Base-by-base conservation (phyloP, 345 rosid species). In the Citropsis articulata region DNA sequence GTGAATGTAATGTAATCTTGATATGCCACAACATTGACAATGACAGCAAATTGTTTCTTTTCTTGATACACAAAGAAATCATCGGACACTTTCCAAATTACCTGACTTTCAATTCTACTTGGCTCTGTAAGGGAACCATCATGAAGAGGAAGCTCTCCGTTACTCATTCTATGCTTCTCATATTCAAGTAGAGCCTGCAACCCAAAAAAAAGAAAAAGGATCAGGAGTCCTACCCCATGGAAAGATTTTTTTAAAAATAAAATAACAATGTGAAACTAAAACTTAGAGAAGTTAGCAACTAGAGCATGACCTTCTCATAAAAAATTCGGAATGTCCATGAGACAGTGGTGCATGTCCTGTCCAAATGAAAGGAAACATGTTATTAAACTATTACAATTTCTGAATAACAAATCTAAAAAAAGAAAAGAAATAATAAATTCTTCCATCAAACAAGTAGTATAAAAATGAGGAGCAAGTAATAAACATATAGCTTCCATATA, bases 271-370 rank as follows among this genome's bases (percentile, higher is more conserved):
- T 13, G n/a, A 50, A 50, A 45, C 35, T n/a, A 75, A 55, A 40
- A 42, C 36, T 9, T 5, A 70, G 5, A 75, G 25, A n/a, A 78
- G 33, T 57, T 64, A 60, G 45, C 68, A 75, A 66, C 25, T 64
- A 79, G 59, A 66, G 71, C 42, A 65, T 60, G 79, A 89, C 95
- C 93, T 89, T 91, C 84, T 91, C 93, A 75, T 89, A 88, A 79
- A 91, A 89, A 66, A 83, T 87, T 57, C 95, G 88, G 77, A 91
- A 91, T 61, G 95, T 89, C 93, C 93, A 91, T 18, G 93, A 91
- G 42, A 91, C 93, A 50, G 93, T 89, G 75, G 95, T 91, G 72
- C 95, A 91, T 27, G 95, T 91, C 87, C 95, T 91, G 86, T 31
- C 48, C 62, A 59, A 21, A 70, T 50, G 66, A 73, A 75, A 60